Evolutionary conservation across 495 filamentous ascomycete species (phyloP).

Genomic region (Bacidia rubella): DNA sequence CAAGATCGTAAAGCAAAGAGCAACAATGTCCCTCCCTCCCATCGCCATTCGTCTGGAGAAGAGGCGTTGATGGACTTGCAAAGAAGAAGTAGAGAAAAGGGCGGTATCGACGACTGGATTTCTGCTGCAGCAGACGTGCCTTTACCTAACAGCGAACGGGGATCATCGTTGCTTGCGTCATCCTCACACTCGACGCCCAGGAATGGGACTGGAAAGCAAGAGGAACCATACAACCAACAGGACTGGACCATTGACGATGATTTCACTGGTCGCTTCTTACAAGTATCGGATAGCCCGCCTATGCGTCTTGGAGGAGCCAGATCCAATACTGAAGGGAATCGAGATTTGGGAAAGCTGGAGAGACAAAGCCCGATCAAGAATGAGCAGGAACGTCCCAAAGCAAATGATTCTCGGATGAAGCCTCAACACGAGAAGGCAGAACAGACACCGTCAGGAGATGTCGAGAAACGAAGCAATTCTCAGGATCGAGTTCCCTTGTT

Average conservation of each 20-base stretch:
- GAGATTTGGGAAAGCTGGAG: conserved; percentile 46
- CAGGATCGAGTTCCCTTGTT: neutral
- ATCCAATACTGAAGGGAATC: conserved; percentile 41
- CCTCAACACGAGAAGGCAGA: neutral
- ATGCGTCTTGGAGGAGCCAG: conserved; percentile 29
- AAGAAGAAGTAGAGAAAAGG: conserved; percentile 6
- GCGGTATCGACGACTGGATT: conserved; percentile 18
- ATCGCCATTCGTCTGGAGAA: conserved; percentile 18
- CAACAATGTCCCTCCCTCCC: conserved; percentile 13
- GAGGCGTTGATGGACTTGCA: conserved; percentile 3
- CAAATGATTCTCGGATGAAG: neutral
- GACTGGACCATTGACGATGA: conserved; percentile 44
- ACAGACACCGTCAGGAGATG: neutral
- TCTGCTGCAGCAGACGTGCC: conserved; percentile 26
- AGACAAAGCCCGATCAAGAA: conserved; percentile 23
- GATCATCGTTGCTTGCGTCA: conserved; percentile 23
- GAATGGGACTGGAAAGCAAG: conserved; percentile 20
- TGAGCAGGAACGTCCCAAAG: neutral
- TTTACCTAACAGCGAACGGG: conserved; percentile 34
- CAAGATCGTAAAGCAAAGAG: conserved; percentile 15
- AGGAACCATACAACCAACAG: conserved; percentile 34
- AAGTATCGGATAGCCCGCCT: conserved; percentile 48
- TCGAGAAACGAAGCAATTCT: neutral
- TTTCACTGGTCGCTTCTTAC: conserved; percentile 49
- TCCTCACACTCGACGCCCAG: conserved; percentile 26